These are phyloP conservation scores for Pichia sp. DNA, from an alignment of 1,139 yeast species.

Conservation along the genomic window DNA sequence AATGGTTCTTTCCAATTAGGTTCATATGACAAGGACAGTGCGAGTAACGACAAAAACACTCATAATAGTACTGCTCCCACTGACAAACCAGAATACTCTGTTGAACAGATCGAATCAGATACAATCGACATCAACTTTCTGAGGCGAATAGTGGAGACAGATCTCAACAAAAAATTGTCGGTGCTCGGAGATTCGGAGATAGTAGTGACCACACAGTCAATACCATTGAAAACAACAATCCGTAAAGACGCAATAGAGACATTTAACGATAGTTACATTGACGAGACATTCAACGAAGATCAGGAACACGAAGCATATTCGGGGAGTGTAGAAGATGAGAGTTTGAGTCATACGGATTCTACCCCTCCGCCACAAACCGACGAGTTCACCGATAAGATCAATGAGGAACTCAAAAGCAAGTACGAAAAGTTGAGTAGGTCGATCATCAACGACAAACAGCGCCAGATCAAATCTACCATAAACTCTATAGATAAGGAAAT, in stretches of 20 bases:
- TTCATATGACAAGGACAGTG: neutral
- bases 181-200: slow-evolving; percentile 12
- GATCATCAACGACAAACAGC: neutral
- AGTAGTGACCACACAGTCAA: neutral
- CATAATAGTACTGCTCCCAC: neutral
- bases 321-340: neutral
- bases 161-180: slow-evolving; percentile 11
- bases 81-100: no score
- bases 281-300: neutral
- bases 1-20: neutral
- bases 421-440: slow-evolving; percentile 6
- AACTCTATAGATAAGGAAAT: slow-evolving; percentile 7
- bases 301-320: neutral
- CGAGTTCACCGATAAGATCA: slow-evolving; percentile 8
- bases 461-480: slow-evolving; percentile 1
- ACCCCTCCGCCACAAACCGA: neutral
- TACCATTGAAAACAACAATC: neutral
- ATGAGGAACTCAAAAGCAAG: slow-evolving; percentile 5
- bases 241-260: neutral
- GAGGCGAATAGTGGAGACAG: slow-evolving; percentile 9
- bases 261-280: neutral
- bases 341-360: neutral
- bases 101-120: neutral
- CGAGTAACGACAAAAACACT: neutral
- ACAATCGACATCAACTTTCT: slow-evolving; percentile 9